Base-by-base conservation (phyloP, 257 asterid genomes). In the Solanum appendiculatum region DNA sequence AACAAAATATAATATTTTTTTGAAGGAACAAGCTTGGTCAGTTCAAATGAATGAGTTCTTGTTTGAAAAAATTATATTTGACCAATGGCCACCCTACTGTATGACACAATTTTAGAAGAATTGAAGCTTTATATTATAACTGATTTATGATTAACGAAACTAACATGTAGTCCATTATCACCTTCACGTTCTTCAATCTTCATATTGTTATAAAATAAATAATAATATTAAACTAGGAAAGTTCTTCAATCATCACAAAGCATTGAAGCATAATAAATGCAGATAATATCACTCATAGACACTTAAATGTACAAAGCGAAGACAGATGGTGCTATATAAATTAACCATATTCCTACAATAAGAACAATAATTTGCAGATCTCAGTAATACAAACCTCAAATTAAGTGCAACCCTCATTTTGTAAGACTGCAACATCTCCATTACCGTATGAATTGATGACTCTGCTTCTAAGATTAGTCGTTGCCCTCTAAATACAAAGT, bases 381-480 rank as follows among this genome's bases (percentile, higher is more conserved):
- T 60, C 6, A 60, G 6, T 23, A 60, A 66, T 27, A 27, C 21
- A 27, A 27, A 66, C 74, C 37, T 66, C 36, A 66, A 29, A 63
- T n/a, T 63, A 63, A 63, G 34, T 25, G 9, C 34, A 63, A 10
- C 34, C 34, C 16, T 63, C 34, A 5, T 63, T 29, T 14, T 14
- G 23, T 66, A 66, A 14, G 74, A 66, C 86, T 94, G 98, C 88
- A 94, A 89, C 87, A 93, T 95, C 89, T 97, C 99, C 99, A 95
- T 95, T 86, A 94, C 95, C 82, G 82, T 90, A 94, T 95, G 98
- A 90, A 97, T 94, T 68, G 92, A 91, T 15, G 95, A 91, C 36
- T 94, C 98, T 7, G 98, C 97, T 94, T 97, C 99, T 86, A 94
- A 90, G 56, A 97, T 95, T 75, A 95, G 89, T 48, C 94, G 91